Conservation (phyloP, 805 yeast species). For the Lipomyces sp. region DNA sequence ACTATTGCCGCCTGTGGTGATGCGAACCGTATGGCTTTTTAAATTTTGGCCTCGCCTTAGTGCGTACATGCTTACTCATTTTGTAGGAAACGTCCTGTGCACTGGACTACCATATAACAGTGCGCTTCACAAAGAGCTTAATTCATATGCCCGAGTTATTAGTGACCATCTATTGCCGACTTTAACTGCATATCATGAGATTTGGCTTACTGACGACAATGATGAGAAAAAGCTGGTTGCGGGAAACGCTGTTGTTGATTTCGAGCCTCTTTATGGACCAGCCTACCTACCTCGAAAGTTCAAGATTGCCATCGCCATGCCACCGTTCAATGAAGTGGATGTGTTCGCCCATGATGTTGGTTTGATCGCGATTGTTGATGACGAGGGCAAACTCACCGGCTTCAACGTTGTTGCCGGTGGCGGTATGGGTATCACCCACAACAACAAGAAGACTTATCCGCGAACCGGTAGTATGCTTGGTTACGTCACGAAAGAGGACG, state of each 20-base stretch:
- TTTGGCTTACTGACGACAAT: slow-evolving; percentile 81
- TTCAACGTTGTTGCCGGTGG: slow-evolving; percentile 93
- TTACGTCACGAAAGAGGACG: slow-evolving; percentile 66
- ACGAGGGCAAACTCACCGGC: slow-evolving; percentile 63
- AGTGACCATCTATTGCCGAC: slow-evolving; percentile 85
- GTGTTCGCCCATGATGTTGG: slow-evolving; percentile 96
- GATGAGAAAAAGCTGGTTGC: slow-evolving; percentile 83
- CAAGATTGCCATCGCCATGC: slow-evolving; percentile 91
- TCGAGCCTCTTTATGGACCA: slow-evolving; percentile 87
- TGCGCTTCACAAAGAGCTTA: slow-evolving; percentile 76
- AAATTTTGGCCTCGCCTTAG: not conserved
- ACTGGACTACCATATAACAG: slow-evolving; percentile 86
- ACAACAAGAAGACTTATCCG: slow-evolving; percentile 95
- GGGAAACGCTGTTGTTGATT: slow-evolving; percentile 78
- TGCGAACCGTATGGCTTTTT: slow-evolving; percentile 65
- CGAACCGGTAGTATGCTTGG: slow-evolving; percentile 91
- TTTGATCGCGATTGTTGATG: slow-evolving; percentile 76
- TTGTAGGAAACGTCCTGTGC: slow-evolving; percentile 73
- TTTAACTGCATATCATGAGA: slow-evolving; percentile 95
- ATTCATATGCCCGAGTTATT: slow-evolving; percentile 62
- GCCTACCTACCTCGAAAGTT: slow-evolving; percentile 92
- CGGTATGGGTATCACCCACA: slow-evolving; percentile 99
- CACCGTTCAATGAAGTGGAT: slow-evolving; percentile 96
- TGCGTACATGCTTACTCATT: not conserved
- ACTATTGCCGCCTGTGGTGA: slow-evolving; percentile 99